Evolutionary conservation across 2,329 filamentous ascomycete genomes (phyloP), one percentile per base, ranked within the genome.

Genomic region (Aspergillus costaricaensis): DNA sequence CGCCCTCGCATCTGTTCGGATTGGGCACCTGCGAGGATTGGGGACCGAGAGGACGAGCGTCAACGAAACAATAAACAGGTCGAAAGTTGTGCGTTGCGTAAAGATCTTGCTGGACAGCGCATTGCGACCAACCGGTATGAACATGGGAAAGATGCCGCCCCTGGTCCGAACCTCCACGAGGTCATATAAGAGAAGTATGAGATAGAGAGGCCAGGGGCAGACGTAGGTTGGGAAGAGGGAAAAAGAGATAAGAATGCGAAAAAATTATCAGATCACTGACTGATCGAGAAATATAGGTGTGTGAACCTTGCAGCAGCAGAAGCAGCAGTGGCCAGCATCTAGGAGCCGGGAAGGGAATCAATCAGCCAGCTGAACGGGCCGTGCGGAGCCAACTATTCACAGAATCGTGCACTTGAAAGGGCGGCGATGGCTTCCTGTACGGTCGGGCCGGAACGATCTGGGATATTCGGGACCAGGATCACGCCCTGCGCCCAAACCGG

Each of bases 401-500:
- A 79, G 66, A 62, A 79, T 70, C 52, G 65, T 69, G 62, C 77
- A 79, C 59, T 72, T 73, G 43, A 78, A 54, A 3, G 72, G 67
- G 57, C 70, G 68, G 58, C 76, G 74, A 67, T 78, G 75, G 62
- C 74, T 72, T 36, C 71, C 62, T 23, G 71, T 62, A 44, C 75
- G 74, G 68, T 79, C 76, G 23, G 74, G 68, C 41, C 77, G 76
- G 65, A 77, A 76, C 14, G 70, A 68, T 62, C 73, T 74, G 52
- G 76, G 73, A 55, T 77, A 77, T 62, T 78, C 76, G 30, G 73
- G 70, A 19, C 71, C 74, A 23, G 72, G 72, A 60, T 78, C 75
- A 56, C 74, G 74, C 58, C 69, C 68, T 50, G 65, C 65, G 27
- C 75, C 72, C 4, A 77, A 70, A 25, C 74, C 75, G 25, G 76